Conservation (phyloP, 1,284 basidiomycete species). For the Leccinum fallax region DNA sequence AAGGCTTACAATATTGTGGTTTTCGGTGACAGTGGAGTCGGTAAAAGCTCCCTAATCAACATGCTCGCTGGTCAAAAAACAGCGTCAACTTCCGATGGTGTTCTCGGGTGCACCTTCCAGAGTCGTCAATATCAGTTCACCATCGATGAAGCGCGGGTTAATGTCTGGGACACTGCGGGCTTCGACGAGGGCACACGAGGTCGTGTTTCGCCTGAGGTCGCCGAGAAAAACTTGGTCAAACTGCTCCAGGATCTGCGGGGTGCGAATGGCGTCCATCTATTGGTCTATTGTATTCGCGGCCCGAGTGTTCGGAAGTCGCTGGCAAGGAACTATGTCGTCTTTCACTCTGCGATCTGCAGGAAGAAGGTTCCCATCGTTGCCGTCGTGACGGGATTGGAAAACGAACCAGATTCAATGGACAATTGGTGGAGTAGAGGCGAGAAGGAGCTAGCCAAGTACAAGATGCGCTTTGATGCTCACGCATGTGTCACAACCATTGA, state of each 20-base stretch:
- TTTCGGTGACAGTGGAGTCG: constrained; percentile 37
- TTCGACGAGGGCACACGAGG: constrained; percentile 33
- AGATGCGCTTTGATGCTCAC: constrained; percentile 34
- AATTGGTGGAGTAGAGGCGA: constrained; percentile 37
- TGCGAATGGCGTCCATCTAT: constrained; percentile 34
- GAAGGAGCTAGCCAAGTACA: constrained; percentile 27
- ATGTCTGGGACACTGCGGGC: constrained; percentile 36
- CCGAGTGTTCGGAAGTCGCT: constrained; percentile 27
- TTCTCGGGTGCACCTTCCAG: constrained; percentile 34
- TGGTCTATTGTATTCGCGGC: constrained; percentile 38
- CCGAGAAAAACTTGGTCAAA: constrained; percentile 28
- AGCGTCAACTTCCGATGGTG: constrained; percentile 31
- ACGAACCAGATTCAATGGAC: constrained; percentile 34
- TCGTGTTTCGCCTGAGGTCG: constrained; percentile 22
- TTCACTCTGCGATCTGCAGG: constrained; percentile 34
- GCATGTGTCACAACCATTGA: constrained; percentile 38
- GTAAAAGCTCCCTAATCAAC: constrained; percentile 36
- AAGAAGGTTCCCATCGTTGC: constrained; percentile 35
- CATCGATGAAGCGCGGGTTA: constrained; percentile 21
- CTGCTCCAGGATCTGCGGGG: constrained; percentile 29
- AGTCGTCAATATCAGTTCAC: constrained; percentile 19
- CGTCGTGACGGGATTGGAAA: constrained; percentile 37
- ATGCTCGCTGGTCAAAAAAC: constrained; percentile 30
- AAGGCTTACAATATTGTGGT: constrained; percentile 28
- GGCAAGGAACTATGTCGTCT: constrained; percentile 33